Conservation (phyloP, 2,329 filamentous ascomycete species). For the Furcasterigmium furcatum region DNA sequence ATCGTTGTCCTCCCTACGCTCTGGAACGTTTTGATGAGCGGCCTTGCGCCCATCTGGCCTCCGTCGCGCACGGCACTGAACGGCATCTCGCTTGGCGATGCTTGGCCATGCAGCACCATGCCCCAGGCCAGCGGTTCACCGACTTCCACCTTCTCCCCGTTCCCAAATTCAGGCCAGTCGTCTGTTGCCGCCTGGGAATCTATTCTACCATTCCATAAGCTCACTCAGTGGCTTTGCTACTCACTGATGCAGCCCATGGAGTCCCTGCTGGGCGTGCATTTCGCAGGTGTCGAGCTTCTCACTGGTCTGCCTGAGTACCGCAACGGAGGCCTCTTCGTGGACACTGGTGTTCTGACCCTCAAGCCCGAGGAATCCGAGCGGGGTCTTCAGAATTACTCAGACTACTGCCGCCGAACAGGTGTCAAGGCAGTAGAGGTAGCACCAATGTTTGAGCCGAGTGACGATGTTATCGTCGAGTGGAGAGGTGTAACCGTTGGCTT, state of each 20-base stretch:
- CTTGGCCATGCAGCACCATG: slow-evolving; percentile 87
- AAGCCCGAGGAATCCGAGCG: slow-evolving; percentile 39
- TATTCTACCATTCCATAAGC: slow-evolving; percentile 55
- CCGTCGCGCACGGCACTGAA: slow-evolving; percentile 81
- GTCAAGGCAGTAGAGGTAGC: slow-evolving; percentile 49
- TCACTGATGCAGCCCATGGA: slow-evolving; percentile 66
- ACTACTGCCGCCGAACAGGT: slow-evolving; percentile 70
- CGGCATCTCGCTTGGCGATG: slow-evolving; percentile 83
- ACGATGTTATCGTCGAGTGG: slow-evolving; percentile 61
- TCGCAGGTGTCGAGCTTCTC: slow-evolving; percentile 50
- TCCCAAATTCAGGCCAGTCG: slow-evolving; percentile 42
- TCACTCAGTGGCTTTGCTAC: slow-evolving; percentile 73
- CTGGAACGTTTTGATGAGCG: slow-evolving; percentile 88
- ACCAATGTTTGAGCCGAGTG: slow-evolving; percentile 48
- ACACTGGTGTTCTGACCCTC: slow-evolving; percentile 48
- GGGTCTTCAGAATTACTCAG: slow-evolving; percentile 43
- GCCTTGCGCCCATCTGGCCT: slow-evolving; percentile 86
- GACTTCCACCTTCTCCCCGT: slow-evolving; percentile 50
- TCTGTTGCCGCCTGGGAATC: slow-evolving; percentile 65
- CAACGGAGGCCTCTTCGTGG: slow-evolving; percentile 68
- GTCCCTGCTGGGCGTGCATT: slow-evolving; percentile 46
- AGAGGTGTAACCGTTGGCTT: slow-evolving; percentile 55
- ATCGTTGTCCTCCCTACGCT: slow-evolving; percentile 84
- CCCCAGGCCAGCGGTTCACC: slow-evolving; percentile 45
- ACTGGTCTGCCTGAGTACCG: slow-evolving; percentile 71